Conservation (phyloP, 2,329 filamentous ascomycete species). For the Pseudofabraea citricarpa region DNA sequence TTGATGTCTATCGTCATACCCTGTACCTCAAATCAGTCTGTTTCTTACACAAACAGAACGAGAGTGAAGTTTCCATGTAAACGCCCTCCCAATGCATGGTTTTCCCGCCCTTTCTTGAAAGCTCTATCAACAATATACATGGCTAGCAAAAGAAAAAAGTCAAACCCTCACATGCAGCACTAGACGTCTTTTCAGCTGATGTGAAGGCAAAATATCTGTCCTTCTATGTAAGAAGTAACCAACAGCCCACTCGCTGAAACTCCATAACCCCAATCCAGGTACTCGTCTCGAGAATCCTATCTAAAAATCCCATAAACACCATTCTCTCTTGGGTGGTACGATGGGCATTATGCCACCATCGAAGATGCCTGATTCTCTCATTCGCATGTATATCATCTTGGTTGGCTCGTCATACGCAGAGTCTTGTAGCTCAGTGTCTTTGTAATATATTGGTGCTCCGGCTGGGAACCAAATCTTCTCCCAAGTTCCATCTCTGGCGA, state of each 20-base stretch:
- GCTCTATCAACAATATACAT: not conserved
- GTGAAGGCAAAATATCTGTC: too few relatives aligned
- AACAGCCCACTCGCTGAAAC: too few relatives aligned
- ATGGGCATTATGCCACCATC: conserved; percentile 68
- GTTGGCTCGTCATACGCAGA: conserved; percentile 55
- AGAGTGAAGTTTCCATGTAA: too few relatives aligned
- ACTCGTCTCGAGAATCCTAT: too few relatives aligned
- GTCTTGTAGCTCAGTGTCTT: conserved; percentile 55
- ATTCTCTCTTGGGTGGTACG: conserved; percentile 73
- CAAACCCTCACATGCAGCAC: too few relatives aligned
- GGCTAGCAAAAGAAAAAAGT: too few relatives aligned
- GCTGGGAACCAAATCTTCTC: conserved; percentile 69
- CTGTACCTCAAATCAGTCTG: too few relatives aligned
- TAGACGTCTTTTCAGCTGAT: too few relatives aligned
- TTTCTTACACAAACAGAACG: too few relatives aligned
- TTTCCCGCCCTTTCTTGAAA: not conserved
- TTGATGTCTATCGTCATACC: too few relatives aligned
- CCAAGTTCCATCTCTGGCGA: conserved; percentile 48
- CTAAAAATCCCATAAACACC: conserved; percentile 69
- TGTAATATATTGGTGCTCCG: conserved; percentile 59
- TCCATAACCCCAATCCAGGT: too few relatives aligned
- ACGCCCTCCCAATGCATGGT: not conserved
- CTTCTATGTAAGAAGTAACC: too few relatives aligned
- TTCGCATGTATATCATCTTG: conserved; percentile 58
- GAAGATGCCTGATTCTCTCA: conserved; percentile 64